Conservation (phyloP, 129 eudicot species). For the Flaveria trinervia region DNA sequence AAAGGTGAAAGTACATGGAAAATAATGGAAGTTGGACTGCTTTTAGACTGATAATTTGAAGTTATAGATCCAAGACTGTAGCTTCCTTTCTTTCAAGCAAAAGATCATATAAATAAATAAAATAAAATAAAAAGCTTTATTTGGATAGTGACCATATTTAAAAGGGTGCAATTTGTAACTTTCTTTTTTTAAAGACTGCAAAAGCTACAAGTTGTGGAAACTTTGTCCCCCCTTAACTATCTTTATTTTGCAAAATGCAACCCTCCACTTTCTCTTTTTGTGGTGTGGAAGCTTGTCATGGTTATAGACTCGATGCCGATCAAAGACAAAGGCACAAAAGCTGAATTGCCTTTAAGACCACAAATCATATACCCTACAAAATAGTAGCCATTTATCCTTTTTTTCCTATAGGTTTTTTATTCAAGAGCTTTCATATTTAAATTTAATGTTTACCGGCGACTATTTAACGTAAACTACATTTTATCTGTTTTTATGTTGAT, state of each 20-base stretch:
- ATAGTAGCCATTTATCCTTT: not conserved
- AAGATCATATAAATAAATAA: constrained; percentile 29
- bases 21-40: constrained; percentile 48
- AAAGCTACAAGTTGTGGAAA: constrained; percentile 49
- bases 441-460: no score
- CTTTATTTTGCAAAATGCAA: constrained; percentile 40
- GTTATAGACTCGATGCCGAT: constrained; percentile 35
- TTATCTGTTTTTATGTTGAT: no score
- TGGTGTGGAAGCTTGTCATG: constrained; percentile 49
- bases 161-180: constrained; percentile 47
- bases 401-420: not conserved
- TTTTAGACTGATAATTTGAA: constrained; percentile 45
- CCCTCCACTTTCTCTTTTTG: constrained; percentile 51
- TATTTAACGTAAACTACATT: no score
- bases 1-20: constrained; percentile 43
- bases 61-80: constrained; percentile 48
- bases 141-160: constrained; percentile 38
- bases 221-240: constrained; percentile 51
- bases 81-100: constrained; percentile 48
- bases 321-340: constrained; percentile 32
- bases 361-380: constrained; percentile 19
- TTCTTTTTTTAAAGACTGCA: constrained; percentile 47
- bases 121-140: constrained; percentile 27
- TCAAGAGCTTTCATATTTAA: no score
- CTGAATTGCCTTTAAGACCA: constrained; percentile 40